A percentile compares a stretch with the other conserved stretches of the same genome.
Conservation (phyloP, 179 eudicot species). For the Spergularia azorica region DNA sequence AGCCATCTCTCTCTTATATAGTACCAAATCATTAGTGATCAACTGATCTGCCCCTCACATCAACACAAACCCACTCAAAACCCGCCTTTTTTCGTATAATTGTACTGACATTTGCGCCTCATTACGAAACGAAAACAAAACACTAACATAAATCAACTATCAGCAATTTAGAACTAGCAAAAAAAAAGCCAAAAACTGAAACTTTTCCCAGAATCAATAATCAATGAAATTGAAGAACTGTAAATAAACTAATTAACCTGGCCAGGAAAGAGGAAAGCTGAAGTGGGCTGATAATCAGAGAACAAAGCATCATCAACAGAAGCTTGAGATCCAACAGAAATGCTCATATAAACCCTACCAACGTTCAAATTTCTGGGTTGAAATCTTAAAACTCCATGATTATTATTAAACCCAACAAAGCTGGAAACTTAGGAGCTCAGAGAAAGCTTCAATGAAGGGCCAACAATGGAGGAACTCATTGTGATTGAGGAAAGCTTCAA, state of each 20-base stretch:
- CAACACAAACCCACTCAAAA: too few species aligned
- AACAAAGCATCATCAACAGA: conserved; percentile 58
- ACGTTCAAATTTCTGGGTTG: conserved; percentile 34
- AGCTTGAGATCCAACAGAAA: conserved; percentile 57
- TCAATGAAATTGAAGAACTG: background rate
- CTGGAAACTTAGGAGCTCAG: conserved; percentile 30
- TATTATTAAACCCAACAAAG: conserved; percentile 35
- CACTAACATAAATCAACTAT: too few species aligned
- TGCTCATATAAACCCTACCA: conserved; percentile 67
- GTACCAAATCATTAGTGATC: too few species aligned
- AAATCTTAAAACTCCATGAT: conserved; percentile 37
- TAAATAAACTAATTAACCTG: conserved; percentile 44
- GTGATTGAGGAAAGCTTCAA: background rate
- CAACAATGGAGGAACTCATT: conserved; percentile 44
- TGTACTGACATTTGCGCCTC: too few species aligned
- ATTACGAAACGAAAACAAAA: too few species aligned
- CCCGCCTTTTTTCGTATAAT: too few species aligned
- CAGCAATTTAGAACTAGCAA: too few species aligned
- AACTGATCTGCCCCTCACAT: too few species aligned
- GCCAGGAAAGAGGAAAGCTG: conserved; percentile 86
- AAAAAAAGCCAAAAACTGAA: too few species aligned
- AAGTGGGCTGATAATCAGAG: conserved; percentile 62
- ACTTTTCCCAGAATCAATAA: background rate
- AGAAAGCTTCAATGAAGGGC: conserved; percentile 44
- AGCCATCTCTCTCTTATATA: too few species aligned